These are phyloP conservation scores for Sideroxylon spinosum DNA, from an alignment of 179 eudicot species.

Conservation along the genomic window DNA sequence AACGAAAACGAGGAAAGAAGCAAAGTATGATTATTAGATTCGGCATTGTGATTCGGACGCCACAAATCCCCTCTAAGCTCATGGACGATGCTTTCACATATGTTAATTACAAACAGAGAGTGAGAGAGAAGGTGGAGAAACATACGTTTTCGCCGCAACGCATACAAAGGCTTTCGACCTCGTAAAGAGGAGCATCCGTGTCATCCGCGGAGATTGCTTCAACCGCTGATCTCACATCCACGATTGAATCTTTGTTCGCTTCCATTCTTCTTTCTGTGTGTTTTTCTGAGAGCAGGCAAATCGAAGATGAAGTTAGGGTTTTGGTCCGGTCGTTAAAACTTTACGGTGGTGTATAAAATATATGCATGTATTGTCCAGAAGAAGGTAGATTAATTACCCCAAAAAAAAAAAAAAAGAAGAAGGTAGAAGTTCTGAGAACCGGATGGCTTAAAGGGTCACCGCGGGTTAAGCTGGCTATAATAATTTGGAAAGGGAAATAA, in stretches of 20 bases:
- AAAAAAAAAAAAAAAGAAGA: too few relatives aligned
- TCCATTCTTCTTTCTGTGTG: constrained; percentile 12
- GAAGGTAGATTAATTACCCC: too few relatives aligned
- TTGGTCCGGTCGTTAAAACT: background rate
- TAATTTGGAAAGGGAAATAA: too few relatives aligned
- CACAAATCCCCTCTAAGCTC: background rate
- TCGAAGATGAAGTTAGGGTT: constrained; percentile 3
- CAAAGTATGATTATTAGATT: background rate
- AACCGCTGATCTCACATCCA: constrained; percentile 64
- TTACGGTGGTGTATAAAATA: too few relatives aligned
- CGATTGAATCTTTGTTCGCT: constrained; percentile 21
- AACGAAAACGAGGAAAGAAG: too few relatives aligned
- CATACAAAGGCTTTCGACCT: constrained; percentile 84
- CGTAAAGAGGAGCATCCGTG: constrained; percentile 56
- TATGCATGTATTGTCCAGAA: too few relatives aligned
- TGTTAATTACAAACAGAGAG: background rate
- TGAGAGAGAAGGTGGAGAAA: constrained; percentile 5
- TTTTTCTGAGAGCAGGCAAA: background rate
- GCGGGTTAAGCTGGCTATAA: too few relatives aligned
- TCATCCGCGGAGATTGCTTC: constrained; percentile 66
- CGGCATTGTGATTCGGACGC: background rate
- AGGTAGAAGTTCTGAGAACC: too few relatives aligned
- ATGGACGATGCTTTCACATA: too few relatives aligned
- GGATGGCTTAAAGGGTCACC: too few relatives aligned
- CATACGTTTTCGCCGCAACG: constrained; percentile 72